Evolutionary conservation across 2,329 filamentous ascomycete genomes (phyloP), one percentile per base, ranked within the genome.

Genomic region (Sarocladium oryzae): DNA sequence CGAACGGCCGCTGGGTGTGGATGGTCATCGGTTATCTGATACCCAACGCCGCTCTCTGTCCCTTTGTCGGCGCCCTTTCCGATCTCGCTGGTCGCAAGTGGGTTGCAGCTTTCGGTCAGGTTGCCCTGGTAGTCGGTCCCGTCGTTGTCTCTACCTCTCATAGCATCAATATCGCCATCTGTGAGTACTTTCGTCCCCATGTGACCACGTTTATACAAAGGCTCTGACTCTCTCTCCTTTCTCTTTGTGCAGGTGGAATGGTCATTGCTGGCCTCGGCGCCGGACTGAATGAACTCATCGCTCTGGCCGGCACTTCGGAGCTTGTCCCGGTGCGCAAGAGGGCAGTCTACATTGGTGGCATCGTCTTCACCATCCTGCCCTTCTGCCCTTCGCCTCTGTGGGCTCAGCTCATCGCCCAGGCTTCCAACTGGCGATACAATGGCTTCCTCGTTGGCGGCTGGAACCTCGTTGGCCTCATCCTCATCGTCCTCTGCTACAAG

Each of bases 271-370:
- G 84, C 2, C 69, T 80, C 5, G 84, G 84, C 30, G 82, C 83
- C 10, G 84, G 84, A 13, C 76, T 87, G 54, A 83, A 82, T 56
- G 84, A 87, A 63, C 69, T 88, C 30, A 87, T 82, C 5, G 82
- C 84, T 4, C 69, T 88, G 8, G 82, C 84, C 24, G 84, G 77
- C 30, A 84, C 83, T 1, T 81, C 82, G 2, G 84, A 88, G 61
- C 73, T 88, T 54, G 85, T 82, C 0, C 84, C 85, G 1, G 79
- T 79, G 18, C 71, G 76, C 16, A 79, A 85, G 63, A 77, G 85
- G 45, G 84, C 81, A 26, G 75, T 75, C 59, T 86, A 85, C 59
- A 77, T 85, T 21, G 77, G 78, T 11, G 63, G 74, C 1, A 66
- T 86, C 13, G 76, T 84, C 41, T 74, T 84, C 58, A 81, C 77